A percentile compares a stretch with the other conserved stretches of the same genome.
These are phyloP conservation scores for Rubus parviflorus DNA, from an alignment of 306 rosid species.

Conservation along the genomic window DNA sequence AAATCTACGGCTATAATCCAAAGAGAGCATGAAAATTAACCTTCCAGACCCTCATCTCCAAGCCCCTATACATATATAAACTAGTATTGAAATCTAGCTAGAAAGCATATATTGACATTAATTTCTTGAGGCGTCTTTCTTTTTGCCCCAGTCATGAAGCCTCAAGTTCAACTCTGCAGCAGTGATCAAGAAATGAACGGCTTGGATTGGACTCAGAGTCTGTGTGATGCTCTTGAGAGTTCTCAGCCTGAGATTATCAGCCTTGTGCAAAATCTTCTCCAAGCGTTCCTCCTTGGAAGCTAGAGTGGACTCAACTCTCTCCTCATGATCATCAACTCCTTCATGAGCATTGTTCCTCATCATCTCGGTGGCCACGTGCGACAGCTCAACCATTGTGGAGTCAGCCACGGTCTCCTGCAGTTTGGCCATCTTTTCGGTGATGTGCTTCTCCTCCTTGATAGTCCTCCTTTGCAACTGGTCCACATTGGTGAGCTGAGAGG, in stretches of 20 bases:
- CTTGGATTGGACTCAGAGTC: slow-evolving; percentile 42
- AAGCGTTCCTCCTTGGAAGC: slow-evolving; percentile 37
- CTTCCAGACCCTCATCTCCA: background rate
- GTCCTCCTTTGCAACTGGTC: slow-evolving; percentile 52
- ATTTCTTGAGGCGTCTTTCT: slow-evolving; percentile 33
- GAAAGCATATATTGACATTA: background rate
- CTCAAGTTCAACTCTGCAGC: slow-evolving; percentile 61
- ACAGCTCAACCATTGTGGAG: slow-evolving; percentile 43
- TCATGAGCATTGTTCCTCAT: slow-evolving; percentile 11
- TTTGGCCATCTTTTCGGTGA: slow-evolving; percentile 53
- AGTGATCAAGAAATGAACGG: slow-evolving; percentile 56
- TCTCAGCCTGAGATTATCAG: slow-evolving; percentile 49
- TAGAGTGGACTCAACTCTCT: slow-evolving; percentile 33
- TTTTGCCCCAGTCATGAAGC: slow-evolving; percentile 65
- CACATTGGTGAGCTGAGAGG: slow-evolving; percentile 33
- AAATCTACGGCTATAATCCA: background rate
- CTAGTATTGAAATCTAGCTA: background rate
- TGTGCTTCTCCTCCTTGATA: slow-evolving; percentile 43
- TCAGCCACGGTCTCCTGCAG: slow-evolving; percentile 56
- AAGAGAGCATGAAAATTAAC: background rate
- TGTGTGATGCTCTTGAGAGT: slow-evolving; percentile 33
- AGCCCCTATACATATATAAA: no score
- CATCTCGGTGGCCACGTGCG: slow-evolving; percentile 39
- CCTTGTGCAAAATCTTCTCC: slow-evolving; percentile 42
- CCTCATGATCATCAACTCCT: background rate